Percentiles rank a stretch among this genome's conserved stretches.
Evolutionary conservation across 371 early-diverging fungal species (phyloP).

Genomic region (Circinella umbellata): DNA sequence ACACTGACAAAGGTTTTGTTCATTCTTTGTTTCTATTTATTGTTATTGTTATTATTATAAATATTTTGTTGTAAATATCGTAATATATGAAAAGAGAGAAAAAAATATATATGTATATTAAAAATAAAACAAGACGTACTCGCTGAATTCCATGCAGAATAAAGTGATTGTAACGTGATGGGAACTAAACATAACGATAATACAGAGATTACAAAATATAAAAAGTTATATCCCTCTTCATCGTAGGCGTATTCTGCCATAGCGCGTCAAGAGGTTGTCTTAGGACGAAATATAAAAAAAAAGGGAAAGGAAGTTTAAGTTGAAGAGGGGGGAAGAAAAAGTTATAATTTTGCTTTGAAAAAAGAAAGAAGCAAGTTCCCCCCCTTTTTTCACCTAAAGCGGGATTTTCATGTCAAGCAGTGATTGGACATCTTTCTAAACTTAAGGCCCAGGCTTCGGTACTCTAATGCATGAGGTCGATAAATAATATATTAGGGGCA

Average conservation of each 20-base stretch:
- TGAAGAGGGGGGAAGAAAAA: neutral
- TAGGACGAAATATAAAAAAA: neutral
- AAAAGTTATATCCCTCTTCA: slow-evolving; percentile 93
- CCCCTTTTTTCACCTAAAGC: neutral
- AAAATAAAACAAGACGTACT: slow-evolving; percentile 37
- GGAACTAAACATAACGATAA: slow-evolving; percentile 85
- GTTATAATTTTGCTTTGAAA: neutral
- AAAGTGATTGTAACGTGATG: slow-evolving; percentile 61
- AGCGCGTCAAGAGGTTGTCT: neutral
- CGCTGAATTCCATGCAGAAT: slow-evolving; percentile 46
- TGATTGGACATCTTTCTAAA: neutral
- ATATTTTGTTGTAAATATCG: neutral
- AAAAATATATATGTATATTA: neutral
- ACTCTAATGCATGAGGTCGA: too few species aligned
- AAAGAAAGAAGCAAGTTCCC: neutral
- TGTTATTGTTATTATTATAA: neutral
- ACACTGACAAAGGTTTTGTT: slow-evolving; percentile 28
- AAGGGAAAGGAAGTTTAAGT: too few species aligned
- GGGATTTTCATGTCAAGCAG: neutral
- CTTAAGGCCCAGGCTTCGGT: too few species aligned
- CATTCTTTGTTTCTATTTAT: slow-evolving; percentile 12
- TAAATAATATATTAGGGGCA: too few species aligned
- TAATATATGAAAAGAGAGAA: neutral
- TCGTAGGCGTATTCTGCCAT: slow-evolving; percentile 89
- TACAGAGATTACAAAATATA: slow-evolving; percentile 88